Base-by-base conservation (phyloP, 345 rosid species). In the Erucastrum elatum region DNA sequence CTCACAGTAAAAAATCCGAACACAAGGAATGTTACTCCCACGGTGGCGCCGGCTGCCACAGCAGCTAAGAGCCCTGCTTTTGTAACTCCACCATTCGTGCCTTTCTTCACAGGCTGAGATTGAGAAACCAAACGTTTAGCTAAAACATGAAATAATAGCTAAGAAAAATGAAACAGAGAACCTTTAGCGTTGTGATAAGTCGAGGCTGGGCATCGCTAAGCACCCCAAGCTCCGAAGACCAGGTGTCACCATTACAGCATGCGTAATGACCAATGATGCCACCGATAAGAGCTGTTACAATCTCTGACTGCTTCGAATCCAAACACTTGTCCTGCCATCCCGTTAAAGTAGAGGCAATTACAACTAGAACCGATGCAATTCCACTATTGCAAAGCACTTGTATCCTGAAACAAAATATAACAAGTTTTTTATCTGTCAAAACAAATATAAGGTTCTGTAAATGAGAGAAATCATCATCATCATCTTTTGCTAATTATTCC, bases 141-240 rank as follows among this genome's bases (percentile, higher is more conserved):
- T 37, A 35, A 15, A 29, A 8, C 70, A 51, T 0, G 17, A 34
- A 5, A 35, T 21, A n/a, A 1, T 62, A 8, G 12, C 2, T 16
- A 68, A 37, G 30, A 51, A 39, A 51, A 13, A 64, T 53, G 66
- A 29, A 75, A 61, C 6, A 74, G 13, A 27, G 31, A 59, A 95
- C 99, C 99, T 95, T 95, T 66, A 93, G 82, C 62, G 93, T 91
- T 21, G 99, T 95, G 85, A 95, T 91, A 64, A 95, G 77, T 53
- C 91, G 94, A 16, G 99, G 99, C 62, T 93, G 97, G 3, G 88
- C 86, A 66, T 91, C 87, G 59, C 98, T 95, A 59, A 95, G 99
- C 61, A 92, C 88, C 67, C 99, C 99, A 37, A 95, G 91, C 90
- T 95, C 99, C 0, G 99, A 95, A 71, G 99, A 95, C 99, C 98